Evolutionary conservation across 2,329 filamentous ascomycete genomes (phyloP).

Genomic region (Pseudohalonectria lignicola): DNA sequence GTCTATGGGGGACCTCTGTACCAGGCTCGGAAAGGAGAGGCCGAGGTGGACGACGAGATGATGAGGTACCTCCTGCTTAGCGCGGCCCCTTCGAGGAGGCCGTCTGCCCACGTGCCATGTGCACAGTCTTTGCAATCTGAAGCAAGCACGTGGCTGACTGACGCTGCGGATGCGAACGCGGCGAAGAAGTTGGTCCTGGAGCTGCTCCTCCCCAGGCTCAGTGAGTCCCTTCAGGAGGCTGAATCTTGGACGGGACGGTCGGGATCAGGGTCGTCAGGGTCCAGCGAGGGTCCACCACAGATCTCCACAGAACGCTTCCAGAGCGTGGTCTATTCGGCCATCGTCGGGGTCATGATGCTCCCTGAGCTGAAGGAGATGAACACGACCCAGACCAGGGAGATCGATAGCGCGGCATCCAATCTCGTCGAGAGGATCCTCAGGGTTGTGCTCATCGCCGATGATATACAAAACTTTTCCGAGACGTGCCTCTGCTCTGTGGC

Average conservation of each 20-base stretch:
- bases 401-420: slow-evolving; percentile 29
- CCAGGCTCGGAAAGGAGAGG: slow-evolving; percentile 34
- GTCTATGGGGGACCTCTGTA: slow-evolving; percentile 35
- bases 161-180: slow-evolving; percentile 26
- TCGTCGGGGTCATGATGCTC: slow-evolving; percentile 32
- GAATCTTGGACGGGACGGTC: slow-evolving; percentile 33
- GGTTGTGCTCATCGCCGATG: slow-evolving; percentile 28
- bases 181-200: slow-evolving; percentile 42
- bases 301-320: slow-evolving; percentile 41
- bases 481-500: slow-evolving; percentile 32
- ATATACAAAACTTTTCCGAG: slow-evolving; percentile 33
- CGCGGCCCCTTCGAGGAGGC: neutral
- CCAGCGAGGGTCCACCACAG: slow-evolving; percentile 31
- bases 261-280: slow-evolving; percentile 9
- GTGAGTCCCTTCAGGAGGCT: slow-evolving; percentile 34
- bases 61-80: slow-evolving; percentile 42
- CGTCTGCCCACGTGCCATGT: neutral
- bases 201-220: slow-evolving; percentile 39
- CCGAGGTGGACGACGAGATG: slow-evolving; percentile 29
- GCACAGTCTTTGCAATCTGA: slow-evolving; percentile 1
- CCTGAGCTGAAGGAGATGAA: slow-evolving; percentile 36
- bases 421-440: slow-evolving; percentile 29
- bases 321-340: slow-evolving; percentile 36
- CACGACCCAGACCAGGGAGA: slow-evolving; percentile 33
- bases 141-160: slow-evolving; percentile 13